Percentiles rank a stretch among this genome's conserved stretches.
phyloP scores from a whole-genome alignment of 805 yeast genomes.

The Candida glaebosa region DNA sequence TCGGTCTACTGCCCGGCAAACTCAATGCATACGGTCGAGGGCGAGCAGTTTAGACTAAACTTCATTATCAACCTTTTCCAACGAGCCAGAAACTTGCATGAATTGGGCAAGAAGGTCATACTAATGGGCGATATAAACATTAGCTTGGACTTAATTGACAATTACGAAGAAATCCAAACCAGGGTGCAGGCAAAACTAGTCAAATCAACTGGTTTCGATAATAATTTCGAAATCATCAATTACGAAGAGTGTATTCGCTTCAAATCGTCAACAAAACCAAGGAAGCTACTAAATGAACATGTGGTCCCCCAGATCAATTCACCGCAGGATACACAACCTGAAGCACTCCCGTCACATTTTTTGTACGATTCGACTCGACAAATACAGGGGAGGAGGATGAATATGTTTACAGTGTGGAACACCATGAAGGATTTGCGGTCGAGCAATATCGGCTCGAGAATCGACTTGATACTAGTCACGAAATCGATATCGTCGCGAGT shows the following conservation, averaged over 20 bases:
- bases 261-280: slow-evolving; percentile 25
- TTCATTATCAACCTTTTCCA: slow-evolving; percentile 59
- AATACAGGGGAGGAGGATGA: slow-evolving; percentile 52
- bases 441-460: slow-evolving; percentile 81
- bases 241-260: slow-evolving; percentile 32
- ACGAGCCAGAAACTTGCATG: slow-evolving; percentile 56
- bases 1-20: slow-evolving; percentile 90
- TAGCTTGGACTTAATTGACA: slow-evolving; percentile 74
- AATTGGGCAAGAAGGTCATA: slow-evolving; percentile 62
- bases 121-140: slow-evolving; percentile 90
- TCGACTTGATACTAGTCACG: slow-evolving; percentile 64
- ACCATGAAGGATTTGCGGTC: slow-evolving; percentile 73
- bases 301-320: slow-evolving; percentile 15
- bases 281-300: slow-evolving; percentile 27
- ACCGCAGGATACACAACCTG: not conserved
- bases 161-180: slow-evolving; percentile 63
- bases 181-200: slow-evolving; percentile 37
- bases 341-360: slow-evolving; percentile 18
- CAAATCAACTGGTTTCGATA: slow-evolving; percentile 10
- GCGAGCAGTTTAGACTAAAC: slow-evolving; percentile 51
- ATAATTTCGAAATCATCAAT: slow-evolving; percentile 23
- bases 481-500: slow-evolving; percentile 29
- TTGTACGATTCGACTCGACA: slow-evolving; percentile 59
- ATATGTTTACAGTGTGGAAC: slow-evolving; percentile 92
- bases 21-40: slow-evolving; percentile 67